Evolutionary conservation across 129 eudicot species (phyloP).

Genomic region (Saposhnikovia divaricata): DNA sequence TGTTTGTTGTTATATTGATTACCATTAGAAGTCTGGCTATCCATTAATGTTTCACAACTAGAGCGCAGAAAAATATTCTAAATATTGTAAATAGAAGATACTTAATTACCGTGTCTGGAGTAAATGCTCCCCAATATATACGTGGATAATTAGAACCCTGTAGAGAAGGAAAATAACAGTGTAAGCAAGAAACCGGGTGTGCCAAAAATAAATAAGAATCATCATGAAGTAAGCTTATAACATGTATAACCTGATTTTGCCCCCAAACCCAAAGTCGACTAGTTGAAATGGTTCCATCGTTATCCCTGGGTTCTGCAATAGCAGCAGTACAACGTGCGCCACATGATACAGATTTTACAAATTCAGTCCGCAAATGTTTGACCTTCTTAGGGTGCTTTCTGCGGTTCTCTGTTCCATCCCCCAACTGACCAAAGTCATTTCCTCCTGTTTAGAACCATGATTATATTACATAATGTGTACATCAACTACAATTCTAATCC

Average conservation of each 20-base stretch:
- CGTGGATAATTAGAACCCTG: conserved; percentile 90
- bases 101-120: conserved; percentile 71
- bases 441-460: conserved; percentile 48
- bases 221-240: background rate
- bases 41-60: background rate
- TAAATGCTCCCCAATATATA: conserved; percentile 85
- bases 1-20: background rate
- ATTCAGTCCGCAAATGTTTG: conserved; percentile 60
- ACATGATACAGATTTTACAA: conserved; percentile 80
- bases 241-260: conserved; percentile 72
- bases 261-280: conserved; percentile 99
- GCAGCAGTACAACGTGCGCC: conserved; percentile 99
- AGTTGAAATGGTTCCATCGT: conserved; percentile 62
- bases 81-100: background rate
- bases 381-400: conserved; percentile 76
- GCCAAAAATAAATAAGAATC: background rate
- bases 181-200: background rate
- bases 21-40: background rate
- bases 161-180: conserved; percentile 11
- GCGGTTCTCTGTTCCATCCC: conserved; percentile 85
- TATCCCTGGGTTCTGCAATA: conserved; percentile 90
- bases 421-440: conserved; percentile 96
- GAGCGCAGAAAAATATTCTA: background rate
- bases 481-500: background rate
- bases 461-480: background rate